Percentiles rank a stretch among this genome's conserved stretches.
phyloP scores from a whole-genome alignment of 768 basidiomycete genomes.

The button mushroom (Agaricus bisporus) region DNA sequence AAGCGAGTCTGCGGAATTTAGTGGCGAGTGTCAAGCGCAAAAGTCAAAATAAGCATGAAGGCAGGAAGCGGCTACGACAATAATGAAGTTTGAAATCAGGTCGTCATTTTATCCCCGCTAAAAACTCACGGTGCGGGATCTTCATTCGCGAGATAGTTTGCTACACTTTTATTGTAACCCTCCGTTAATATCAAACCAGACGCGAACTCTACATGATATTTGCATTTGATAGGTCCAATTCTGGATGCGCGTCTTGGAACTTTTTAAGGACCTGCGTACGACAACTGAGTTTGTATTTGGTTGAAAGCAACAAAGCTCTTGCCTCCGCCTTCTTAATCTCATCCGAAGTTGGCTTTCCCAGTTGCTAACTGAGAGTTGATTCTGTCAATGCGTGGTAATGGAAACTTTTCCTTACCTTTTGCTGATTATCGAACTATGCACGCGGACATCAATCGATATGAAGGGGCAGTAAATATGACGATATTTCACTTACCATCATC shows the following conservation, averaged over 20 bases:
- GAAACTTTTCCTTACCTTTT: slow-evolving; percentile 41
- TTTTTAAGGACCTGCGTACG: slow-evolving; percentile 65
- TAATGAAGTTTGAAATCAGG: slow-evolving; percentile 9
- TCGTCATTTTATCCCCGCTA: no score
- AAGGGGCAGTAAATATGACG: background rate
- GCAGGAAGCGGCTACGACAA: slow-evolving; percentile 37
- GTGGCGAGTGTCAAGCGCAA: slow-evolving; percentile 89
- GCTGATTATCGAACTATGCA: slow-evolving; percentile 69
- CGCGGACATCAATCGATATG: slow-evolving; percentile 1
- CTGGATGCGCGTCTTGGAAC: slow-evolving; percentile 87
- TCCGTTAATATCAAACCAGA: background rate
- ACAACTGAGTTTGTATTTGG: background rate
- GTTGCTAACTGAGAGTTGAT: slow-evolving; percentile 48
- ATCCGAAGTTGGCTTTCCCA: slow-evolving; percentile 94
- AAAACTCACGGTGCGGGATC: no score
- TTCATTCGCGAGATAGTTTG: no score
- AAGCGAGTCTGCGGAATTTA: slow-evolving; percentile 51
- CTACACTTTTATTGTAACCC: no score
- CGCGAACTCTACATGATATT: slow-evolving; percentile 60
- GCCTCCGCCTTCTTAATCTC: slow-evolving; percentile 90
- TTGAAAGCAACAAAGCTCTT: slow-evolving; percentile 6
- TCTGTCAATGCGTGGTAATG: background rate
- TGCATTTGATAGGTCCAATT: slow-evolving; percentile 90
- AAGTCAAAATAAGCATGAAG: slow-evolving; percentile 29
- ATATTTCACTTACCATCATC: slow-evolving; percentile 83